Evolutionary conservation across 1,139 yeast species (phyloP).

Genomic region (Eremothecium gossypii): DNA sequence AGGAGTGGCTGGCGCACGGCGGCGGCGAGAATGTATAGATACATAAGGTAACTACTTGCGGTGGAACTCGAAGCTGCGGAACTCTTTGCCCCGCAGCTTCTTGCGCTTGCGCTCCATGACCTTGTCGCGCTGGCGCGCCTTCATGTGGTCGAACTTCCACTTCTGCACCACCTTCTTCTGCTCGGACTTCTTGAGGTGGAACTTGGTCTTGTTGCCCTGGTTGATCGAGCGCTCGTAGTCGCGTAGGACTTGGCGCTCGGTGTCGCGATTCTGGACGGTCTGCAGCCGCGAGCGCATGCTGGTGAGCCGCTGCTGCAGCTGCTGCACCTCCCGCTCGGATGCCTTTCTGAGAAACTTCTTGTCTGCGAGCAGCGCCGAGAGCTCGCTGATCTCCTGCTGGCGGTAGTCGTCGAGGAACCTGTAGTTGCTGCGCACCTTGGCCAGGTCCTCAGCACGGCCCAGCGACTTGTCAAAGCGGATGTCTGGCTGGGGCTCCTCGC

Average conservation of each 20-base stretch:
- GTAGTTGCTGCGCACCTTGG: slow-evolving; percentile 62
- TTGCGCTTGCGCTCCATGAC: slow-evolving; percentile 90
- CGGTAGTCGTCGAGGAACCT: slow-evolving; percentile 81
- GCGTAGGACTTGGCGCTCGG: slow-evolving; percentile 55
- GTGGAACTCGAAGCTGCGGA: slow-evolving; percentile 63
- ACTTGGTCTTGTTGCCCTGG: slow-evolving; percentile 31
- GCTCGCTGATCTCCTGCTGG: slow-evolving; percentile 53
- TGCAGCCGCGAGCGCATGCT: slow-evolving; percentile 69
- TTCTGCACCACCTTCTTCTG: slow-evolving; percentile 77
- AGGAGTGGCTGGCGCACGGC: slow-evolving; percentile 63
- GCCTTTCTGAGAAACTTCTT: slow-evolving; percentile 41
- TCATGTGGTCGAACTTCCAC: slow-evolving; percentile 83
- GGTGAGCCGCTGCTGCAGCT: slow-evolving; percentile 45
- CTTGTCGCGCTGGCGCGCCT: slow-evolving; percentile 71
- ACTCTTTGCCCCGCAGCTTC: slow-evolving; percentile 86
- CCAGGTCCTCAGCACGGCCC: slow-evolving; percentile 73
- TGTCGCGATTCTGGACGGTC: slow-evolving; percentile 65
- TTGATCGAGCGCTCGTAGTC: slow-evolving; percentile 33
- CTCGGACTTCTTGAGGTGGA: slow-evolving; percentile 69
- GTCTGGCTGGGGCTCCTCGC: slow-evolving; percentile 44
- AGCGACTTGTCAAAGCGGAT: slow-evolving; percentile 83
- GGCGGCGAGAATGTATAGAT: slow-evolving; percentile 15
- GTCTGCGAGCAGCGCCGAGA: slow-evolving; percentile 50
- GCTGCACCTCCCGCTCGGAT: slow-evolving; percentile 41
- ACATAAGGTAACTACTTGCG: slow-evolving; percentile 16